Conservation (phyloP, 2,329 filamentous ascomycete genomes). For the Balansia obtecta region DNA sequence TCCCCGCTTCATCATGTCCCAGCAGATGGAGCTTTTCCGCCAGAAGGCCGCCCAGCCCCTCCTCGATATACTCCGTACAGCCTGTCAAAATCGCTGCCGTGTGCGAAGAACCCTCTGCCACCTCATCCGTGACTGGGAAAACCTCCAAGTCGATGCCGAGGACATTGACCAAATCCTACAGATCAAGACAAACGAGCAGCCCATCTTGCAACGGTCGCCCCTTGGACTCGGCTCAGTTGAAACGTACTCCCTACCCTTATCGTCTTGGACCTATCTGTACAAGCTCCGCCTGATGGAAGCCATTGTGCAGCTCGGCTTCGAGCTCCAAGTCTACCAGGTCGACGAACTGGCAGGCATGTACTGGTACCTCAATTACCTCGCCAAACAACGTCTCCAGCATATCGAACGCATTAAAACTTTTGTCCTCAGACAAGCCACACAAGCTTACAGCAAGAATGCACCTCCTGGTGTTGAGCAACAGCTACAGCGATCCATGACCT, state of each 20-base stretch:
- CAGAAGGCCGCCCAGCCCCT: conserved; percentile 55
- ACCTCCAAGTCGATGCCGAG: conserved; percentile 69
- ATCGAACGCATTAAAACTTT: conserved; percentile 62
- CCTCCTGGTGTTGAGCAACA: conserved; percentile 26
- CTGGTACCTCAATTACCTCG: conserved; percentile 69
- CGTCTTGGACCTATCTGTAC: conserved; percentile 81
- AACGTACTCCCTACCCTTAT: conserved; percentile 58
- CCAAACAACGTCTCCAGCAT: conserved; percentile 55
- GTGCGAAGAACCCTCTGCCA: conserved; percentile 84
- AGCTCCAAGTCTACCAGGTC: conserved; percentile 77
- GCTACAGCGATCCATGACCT: conserved; percentile 36
- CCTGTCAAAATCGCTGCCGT: conserved; percentile 84
- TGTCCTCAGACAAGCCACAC: conserved; percentile 30
- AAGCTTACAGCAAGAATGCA: conserved; percentile 8
- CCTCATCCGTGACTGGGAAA: conserved; percentile 70
- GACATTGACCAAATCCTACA: conserved; percentile 61
- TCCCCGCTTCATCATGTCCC: conserved; percentile 58
- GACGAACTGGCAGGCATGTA: conserved; percentile 86
- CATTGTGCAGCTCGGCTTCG: conserved; percentile 85
- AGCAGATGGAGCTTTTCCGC: conserved; percentile 59
- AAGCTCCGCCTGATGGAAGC: conserved; percentile 82
- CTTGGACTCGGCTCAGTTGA: conserved; percentile 29
- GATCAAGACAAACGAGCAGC: conserved; percentile 44
- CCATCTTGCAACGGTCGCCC: conserved; percentile 35
- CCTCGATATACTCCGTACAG: conserved; percentile 68